Percentiles rank a stretch among this genome's conserved stretches.
Conservation (phyloP, 2,329 filamentous ascomycete genomes). For the Diaporthe citriasiana region DNA sequence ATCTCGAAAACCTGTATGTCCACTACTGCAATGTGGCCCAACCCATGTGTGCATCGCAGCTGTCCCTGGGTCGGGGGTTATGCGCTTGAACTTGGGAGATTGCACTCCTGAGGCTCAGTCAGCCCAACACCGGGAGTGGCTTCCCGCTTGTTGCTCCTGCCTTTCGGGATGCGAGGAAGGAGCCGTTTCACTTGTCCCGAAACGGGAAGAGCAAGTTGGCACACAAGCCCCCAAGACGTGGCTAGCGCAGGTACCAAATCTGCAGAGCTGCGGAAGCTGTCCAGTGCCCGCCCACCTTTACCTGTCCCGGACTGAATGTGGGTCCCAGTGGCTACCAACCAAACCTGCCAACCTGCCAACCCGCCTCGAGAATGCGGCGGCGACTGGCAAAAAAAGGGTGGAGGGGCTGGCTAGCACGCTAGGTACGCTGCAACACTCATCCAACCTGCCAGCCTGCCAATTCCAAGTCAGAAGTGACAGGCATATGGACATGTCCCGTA, state of each 20-base stretch:
- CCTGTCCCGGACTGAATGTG: not conserved
- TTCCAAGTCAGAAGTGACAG: not conserved
- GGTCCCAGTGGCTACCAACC: not conserved
- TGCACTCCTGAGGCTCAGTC: slow-evolving; percentile 26
- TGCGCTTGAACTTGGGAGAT: slow-evolving; percentile 21
- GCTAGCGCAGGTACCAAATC: slow-evolving; percentile 33
- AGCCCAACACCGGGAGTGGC: slow-evolving; percentile 32
- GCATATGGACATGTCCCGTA: not conserved
- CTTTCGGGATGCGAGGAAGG: slow-evolving; percentile 28
- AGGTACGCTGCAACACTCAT: not conserved
- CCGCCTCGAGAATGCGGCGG: slow-evolving; percentile 22
- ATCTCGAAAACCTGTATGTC: slow-evolving; percentile 16
- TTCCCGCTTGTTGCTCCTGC: slow-evolving; percentile 34
- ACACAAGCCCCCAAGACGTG: not conserved
- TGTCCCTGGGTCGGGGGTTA: not conserved
- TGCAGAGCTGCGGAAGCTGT: not conserved
- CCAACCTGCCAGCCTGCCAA: not conserved
- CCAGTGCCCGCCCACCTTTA: not conserved
- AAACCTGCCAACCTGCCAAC: slow-evolving; percentile 19
- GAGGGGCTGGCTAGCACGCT: too few relatives aligned
- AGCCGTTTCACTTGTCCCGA: slow-evolving; percentile 35
- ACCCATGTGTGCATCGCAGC: slow-evolving; percentile 9
- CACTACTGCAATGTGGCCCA: slow-evolving; percentile 1
- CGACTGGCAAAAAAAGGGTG: slow-evolving; percentile 13
- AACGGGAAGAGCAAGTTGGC: slow-evolving; percentile 6